Evolutionary conservation across 2,329 filamentous ascomycete species (phyloP), one percentile per base, ranked within the genome.

Genomic region (Whalleya microplaca): DNA sequence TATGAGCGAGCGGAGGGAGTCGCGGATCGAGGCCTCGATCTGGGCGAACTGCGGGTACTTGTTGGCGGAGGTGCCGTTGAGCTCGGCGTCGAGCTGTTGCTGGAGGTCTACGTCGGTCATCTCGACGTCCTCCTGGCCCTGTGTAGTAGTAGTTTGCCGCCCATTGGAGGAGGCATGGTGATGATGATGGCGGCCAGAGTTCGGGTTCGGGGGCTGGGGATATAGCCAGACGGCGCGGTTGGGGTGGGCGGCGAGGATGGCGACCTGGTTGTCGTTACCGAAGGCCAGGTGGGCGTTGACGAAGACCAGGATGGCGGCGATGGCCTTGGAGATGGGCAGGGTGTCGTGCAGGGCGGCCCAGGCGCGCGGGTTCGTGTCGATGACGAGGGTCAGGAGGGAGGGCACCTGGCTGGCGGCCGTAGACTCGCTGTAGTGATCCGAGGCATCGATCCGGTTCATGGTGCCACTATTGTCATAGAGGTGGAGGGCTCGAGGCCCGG

Each of bases 341-440:
- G 84, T 84, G 54, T 85, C 76, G 58, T 87, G 81, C 44, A 98
- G 84, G 58, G 91, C 82, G 6, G 91, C 87, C 95, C 95, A 96
- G 66, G 95, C 93, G 66, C 93, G 90, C 2, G 95, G 95, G 72
- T 99, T 99, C 21, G 94, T 97, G 78, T 99, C 95, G 77, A 99
- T 84, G 69, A 99, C 83, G 68, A 99, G 88, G 65, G 92, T 89
- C 50, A 97, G 86, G 37, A 99, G 87, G 14, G 94, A 96, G 0
- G 95, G 91, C 4, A 83, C 78, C 61, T 85, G 83, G 53, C 80
- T 82, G 49, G 75, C 60, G 42, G 65, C 76, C 61, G 76, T 77
- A 66, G 80, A 77, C 53, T 78, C 74, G 73, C 84, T 80, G 73
- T 85, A 85, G 74, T 86, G 84, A 56, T 83, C 80, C 51, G 84